These are phyloP conservation scores for Phaseolus lunatus DNA, from an alignment of 306 rosid species.

Conservation along the genomic window DNA sequence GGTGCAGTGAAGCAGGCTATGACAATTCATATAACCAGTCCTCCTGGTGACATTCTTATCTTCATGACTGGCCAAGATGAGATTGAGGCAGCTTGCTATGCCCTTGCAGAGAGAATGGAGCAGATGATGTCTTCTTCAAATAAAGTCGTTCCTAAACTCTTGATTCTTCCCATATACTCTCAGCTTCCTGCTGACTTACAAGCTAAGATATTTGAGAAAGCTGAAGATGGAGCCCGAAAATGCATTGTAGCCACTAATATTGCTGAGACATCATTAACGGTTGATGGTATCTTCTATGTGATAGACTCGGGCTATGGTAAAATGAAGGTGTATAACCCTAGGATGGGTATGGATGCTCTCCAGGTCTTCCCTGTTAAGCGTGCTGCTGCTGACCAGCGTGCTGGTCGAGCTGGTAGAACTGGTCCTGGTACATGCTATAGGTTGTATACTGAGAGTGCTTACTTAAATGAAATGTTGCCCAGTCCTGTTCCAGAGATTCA, in stretches of 20 bases:
- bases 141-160: conserved; percentile 82
- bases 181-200: conserved; percentile 98
- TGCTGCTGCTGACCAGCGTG: conserved; percentile 99
- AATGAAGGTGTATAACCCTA: conserved; percentile 97
- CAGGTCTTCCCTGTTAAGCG: conserved; percentile 97
- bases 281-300: conserved; percentile 92
- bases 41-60: conserved; percentile 95
- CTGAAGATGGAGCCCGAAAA: conserved; percentile 97
- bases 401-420: conserved; percentile 99
- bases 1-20: conserved; percentile 98
- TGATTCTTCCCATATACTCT: conserved; percentile 96
- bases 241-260: conserved; percentile 98
- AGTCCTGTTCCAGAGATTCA: conserved; percentile 98
- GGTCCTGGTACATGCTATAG: conserved; percentile 99
- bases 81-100: conserved; percentile 96
- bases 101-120: conserved; percentile 93
- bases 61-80: conserved; percentile 99
- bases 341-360: conserved; percentile 99
- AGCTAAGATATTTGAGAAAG: conserved; percentile 93
- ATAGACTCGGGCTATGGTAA: conserved; percentile 97
- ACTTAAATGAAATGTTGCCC: conserved; percentile 81
- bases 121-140: conserved; percentile 77
- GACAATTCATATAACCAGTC: conserved; percentile 95
- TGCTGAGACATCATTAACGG: conserved; percentile 97
- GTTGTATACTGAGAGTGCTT: conserved; percentile 86